Evolutionary conservation across 2,329 filamentous ascomycete species (phyloP), one percentile per base, ranked within the genome.

Genomic region (Coniosporium tulheliwenetii): DNA sequence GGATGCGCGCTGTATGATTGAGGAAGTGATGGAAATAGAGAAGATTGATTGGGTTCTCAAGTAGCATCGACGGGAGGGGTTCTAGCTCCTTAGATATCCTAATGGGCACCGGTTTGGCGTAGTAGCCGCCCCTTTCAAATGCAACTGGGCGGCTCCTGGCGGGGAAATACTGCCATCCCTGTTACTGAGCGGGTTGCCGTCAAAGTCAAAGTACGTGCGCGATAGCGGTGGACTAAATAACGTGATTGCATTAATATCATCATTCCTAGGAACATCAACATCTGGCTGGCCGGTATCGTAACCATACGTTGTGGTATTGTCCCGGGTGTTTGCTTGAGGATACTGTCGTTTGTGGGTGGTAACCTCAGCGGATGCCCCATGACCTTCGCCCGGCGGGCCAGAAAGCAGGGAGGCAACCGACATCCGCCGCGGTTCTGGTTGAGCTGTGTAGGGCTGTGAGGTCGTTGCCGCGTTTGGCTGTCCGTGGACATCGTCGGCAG

Each of bases 41-140:
- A 45, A 91, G 59, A 51, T 91, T 89, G 74, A 89, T 89, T 1
- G 77, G 80, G 49, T 85, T 87, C 32, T 80, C 73, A 36, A 72
- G 60, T 29, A 86, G 62, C 8, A 71, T 61, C 3, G 62, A 50
- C 4, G 76, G 76, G 15, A 80, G 54, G 2, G 68, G 69, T 42
- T 69, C 73, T 30, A 79, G 55, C 39, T 66, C 66, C 45, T 70
- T 70, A 2, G 73, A 67, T 16, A 78, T 75, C 43, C 69, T 70
- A 46, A 87, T 77, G 1, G 71, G 63, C 0, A 86, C 78, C 0
- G 79, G 77, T 31, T 73, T 72, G 10, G 70, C 69, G 58, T 87
- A 87, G 51, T 87, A 87, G 2, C 75, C 76, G 10, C 71, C 71
- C 30, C 66, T 67, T 34, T 71, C 70, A 45, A 76, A 73, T 7